A percentile compares a stretch with the other conserved stretches of the same genome.
Conservation (phyloP, 2,329 filamentous ascomycete genomes). For the Fusarium albosuccineum region DNA sequence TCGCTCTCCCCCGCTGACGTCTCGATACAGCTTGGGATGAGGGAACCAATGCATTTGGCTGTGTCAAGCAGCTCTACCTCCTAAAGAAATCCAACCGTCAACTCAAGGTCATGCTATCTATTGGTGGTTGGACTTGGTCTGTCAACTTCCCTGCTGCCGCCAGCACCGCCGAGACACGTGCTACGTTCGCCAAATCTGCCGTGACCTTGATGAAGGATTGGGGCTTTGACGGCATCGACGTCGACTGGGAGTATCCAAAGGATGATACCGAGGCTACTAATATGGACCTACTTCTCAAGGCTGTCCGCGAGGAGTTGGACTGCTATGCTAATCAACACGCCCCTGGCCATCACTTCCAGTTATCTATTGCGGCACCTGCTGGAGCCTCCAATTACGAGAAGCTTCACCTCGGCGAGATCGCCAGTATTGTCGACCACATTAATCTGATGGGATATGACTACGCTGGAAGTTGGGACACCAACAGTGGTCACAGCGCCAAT, state of each 20-base stretch:
- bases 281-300: conserved; percentile 31
- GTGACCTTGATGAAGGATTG: conserved; percentile 34
- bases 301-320: conserved; percentile 30
- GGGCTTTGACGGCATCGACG: conserved; percentile 36
- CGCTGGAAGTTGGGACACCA: conserved; percentile 46
- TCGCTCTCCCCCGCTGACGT: not conserved
- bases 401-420: conserved; percentile 23
- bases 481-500: conserved; percentile 35
- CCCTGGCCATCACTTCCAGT: conserved; percentile 19
- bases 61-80: conserved; percentile 34
- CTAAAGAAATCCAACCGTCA: conserved; percentile 34
- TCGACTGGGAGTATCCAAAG: conserved; percentile 36
- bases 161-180: conserved; percentile 23
- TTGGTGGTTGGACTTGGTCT: conserved; percentile 36
- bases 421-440: conserved; percentile 25
- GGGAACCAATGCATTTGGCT: conserved; percentile 32
- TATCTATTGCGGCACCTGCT: conserved; percentile 33
- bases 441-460: conserved; percentile 40
- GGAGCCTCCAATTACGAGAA: conserved; percentile 25
- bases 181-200: conserved; percentile 31
- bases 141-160: conserved; percentile 31
- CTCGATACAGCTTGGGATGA: conserved; percentile 23
- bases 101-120: conserved; percentile 33
- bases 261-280: conserved; percentile 25
- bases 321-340: conserved; percentile 16